A percentile compares a stretch with the other conserved stretches of the same genome.
Evolutionary conservation across 2,329 filamentous ascomycete genomes (phyloP).

Genomic region (Aspergillus viridinutans): DNA sequence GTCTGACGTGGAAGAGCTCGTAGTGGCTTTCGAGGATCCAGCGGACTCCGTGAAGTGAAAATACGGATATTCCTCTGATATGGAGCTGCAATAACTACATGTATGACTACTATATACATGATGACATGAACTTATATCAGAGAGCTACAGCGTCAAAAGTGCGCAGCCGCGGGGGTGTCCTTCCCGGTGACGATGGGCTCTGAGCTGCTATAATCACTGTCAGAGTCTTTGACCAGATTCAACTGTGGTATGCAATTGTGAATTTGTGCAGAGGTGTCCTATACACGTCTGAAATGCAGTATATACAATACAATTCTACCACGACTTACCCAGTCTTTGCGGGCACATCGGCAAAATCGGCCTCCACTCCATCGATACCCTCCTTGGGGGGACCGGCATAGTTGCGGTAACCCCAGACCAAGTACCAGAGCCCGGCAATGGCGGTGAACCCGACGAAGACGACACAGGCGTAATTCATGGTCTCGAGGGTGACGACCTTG

Average conservation of each 20-base stretch:
- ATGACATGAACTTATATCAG: no score
- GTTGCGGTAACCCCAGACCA: constrained; percentile 64
- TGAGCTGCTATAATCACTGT: not conserved
- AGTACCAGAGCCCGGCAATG: constrained; percentile 64
- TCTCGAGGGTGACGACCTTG: constrained; percentile 55
- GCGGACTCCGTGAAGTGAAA: not conserved
- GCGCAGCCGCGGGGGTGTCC: no score
- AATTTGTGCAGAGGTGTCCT: not conserved
- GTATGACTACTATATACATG: not conserved
- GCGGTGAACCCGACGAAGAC: constrained; percentile 65
- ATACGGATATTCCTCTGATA: not conserved
- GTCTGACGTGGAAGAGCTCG: not conserved
- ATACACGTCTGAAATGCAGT: not conserved
- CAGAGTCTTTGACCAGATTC: no score
- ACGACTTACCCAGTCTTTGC: not conserved
- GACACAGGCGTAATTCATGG: constrained; percentile 70
- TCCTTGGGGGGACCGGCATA: constrained; percentile 29
- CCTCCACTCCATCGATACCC: constrained; percentile 13
- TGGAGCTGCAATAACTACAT: not conserved
- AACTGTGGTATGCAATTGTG: no score
- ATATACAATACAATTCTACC: not conserved
- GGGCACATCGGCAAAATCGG: not conserved
- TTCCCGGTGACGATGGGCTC: not conserved
- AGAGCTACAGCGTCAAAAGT: not conserved
- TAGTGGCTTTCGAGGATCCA: not conserved